Percentiles rank a stretch among this genome's conserved stretches.
phyloP scores from a whole-genome alignment of 768 basidiomycete genomes.

The Amanita subjunquillea region DNA sequence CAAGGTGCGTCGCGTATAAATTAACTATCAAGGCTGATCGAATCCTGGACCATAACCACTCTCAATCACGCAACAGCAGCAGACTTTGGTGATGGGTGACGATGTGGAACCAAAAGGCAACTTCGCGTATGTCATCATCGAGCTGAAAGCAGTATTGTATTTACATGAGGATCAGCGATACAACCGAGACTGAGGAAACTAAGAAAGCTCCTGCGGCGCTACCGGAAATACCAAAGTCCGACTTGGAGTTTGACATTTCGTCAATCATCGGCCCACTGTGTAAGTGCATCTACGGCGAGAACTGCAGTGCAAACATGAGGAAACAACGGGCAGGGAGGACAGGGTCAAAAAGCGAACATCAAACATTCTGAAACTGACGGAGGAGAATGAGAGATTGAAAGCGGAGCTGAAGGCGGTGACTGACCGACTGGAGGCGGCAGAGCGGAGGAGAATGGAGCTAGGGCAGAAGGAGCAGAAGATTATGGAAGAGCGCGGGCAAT shows the following conservation, averaged over 20 bases:
- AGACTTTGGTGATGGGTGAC: neutral
- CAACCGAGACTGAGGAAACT: slow-evolving; percentile 16
- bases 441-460: slow-evolving; percentile 45
- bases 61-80: neutral
- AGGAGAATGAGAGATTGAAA: slow-evolving; percentile 75
- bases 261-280: slow-evolving; percentile 35
- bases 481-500: slow-evolving; percentile 19
- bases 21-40: neutral
- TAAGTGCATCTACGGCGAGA: slow-evolving; percentile 28
- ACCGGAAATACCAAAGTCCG: slow-evolving; percentile 43
- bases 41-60: slow-evolving; percentile 1
- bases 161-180: neutral
- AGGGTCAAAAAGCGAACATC: slow-evolving; percentile 64
- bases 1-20: neutral
- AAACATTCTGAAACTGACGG: slow-evolving; percentile 64
- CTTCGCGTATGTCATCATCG: slow-evolving; percentile 6
- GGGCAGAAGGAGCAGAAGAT: slow-evolving; percentile 24
- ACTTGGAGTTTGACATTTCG: slow-evolving; percentile 33
- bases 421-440: slow-evolving; percentile 65
- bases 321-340: slow-evolving; percentile 23
- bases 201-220: neutral
- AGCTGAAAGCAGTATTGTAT: neutral
- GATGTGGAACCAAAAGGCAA: slow-evolving; percentile 12
- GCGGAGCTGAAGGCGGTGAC: slow-evolving; percentile 68
- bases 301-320: slow-evolving; percentile 6